Conservation (phyloP, 1,284 basidiomycete species). For the Rhodotorula sp. region DNA sequence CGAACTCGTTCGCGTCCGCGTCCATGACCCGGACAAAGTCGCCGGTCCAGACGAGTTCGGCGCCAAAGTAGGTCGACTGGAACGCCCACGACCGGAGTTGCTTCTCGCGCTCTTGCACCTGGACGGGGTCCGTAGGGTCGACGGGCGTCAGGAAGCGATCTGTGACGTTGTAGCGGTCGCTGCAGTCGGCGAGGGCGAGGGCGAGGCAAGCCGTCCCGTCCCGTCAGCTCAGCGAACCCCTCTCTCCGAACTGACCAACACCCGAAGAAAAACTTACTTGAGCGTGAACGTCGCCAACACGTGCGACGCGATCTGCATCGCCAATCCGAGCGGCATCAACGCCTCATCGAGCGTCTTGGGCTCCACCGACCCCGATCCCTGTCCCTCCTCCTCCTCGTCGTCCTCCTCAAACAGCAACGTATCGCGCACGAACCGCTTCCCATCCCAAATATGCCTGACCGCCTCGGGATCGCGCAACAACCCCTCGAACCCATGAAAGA, state of each 20-base stretch:
- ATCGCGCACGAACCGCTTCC: slow-evolving; percentile 5
- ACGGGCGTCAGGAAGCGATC: background rate
- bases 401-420: slow-evolving; percentile 4
- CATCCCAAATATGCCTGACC: slow-evolving; percentile 25
- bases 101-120: slow-evolving; percentile 14
- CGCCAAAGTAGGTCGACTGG: slow-evolving; percentile 40
- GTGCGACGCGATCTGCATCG: slow-evolving; percentile 39
- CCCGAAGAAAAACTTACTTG: slow-evolving; percentile 9
- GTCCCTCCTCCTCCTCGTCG: slow-evolving; percentile 7
- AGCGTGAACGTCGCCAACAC: slow-evolving; percentile 21
- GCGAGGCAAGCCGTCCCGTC: too few species aligned
- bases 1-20: background rate
- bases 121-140: slow-evolving; percentile 1
- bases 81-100: slow-evolving; percentile 25
- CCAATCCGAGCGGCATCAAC: slow-evolving; percentile 28
- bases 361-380: background rate
- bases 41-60: slow-evolving; percentile 40
- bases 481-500: background rate
- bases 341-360: slow-evolving; percentile 17
- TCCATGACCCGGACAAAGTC: slow-evolving; percentile 40
- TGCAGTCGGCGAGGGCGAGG: background rate
- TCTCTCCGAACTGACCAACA: too few species aligned
- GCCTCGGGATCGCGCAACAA: slow-evolving; percentile 1
- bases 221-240: too few species aligned
- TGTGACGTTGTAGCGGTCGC: slow-evolving; percentile 28